Conservation (phyloP, 2,329 filamentous ascomycete species). For the Fusarium sp. region DNA sequence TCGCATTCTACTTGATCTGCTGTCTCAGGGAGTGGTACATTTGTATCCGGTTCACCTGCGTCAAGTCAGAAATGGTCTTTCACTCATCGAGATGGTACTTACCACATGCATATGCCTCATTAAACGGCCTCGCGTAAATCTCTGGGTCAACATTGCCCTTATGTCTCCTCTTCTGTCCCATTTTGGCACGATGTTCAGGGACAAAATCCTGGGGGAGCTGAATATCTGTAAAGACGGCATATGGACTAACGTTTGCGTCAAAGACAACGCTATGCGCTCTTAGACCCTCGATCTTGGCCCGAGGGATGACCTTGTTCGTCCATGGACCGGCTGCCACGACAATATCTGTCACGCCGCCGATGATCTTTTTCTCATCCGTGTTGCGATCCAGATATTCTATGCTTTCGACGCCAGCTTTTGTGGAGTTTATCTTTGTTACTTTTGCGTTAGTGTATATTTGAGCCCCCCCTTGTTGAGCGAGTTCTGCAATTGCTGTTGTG, state of each 20-base stretch:
- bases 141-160: conserved; percentile 81
- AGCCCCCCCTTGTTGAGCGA: conserved; percentile 77
- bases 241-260: conserved; percentile 73
- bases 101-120: conserved; percentile 94
- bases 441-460: conserved; percentile 73
- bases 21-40: conserved; percentile 78
- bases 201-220: conserved; percentile 74
- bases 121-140: conserved; percentile 89
- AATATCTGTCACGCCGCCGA: conserved; percentile 63
- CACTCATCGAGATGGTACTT: conserved; percentile 29
- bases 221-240: conserved; percentile 89
- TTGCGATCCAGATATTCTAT: conserved; percentile 69
- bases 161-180: conserved; percentile 64
- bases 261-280: conserved; percentile 75
- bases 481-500: conserved; percentile 82
- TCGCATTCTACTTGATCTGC: conserved; percentile 83
- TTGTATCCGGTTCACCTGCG: conserved; percentile 78
- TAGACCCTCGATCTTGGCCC: conserved; percentile 66
- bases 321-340: conserved; percentile 70
- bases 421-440: conserved; percentile 74
- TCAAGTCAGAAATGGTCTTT: background rate
- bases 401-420: conserved; percentile 63
- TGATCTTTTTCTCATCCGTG: conserved; percentile 48
- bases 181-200: conserved; percentile 59
- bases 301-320: conserved; percentile 69